These are phyloP conservation scores for Aspergillus clavatus DNA, from an alignment of 2,329 filamentous ascomycete genomes.

Conservation along the genomic window DNA sequence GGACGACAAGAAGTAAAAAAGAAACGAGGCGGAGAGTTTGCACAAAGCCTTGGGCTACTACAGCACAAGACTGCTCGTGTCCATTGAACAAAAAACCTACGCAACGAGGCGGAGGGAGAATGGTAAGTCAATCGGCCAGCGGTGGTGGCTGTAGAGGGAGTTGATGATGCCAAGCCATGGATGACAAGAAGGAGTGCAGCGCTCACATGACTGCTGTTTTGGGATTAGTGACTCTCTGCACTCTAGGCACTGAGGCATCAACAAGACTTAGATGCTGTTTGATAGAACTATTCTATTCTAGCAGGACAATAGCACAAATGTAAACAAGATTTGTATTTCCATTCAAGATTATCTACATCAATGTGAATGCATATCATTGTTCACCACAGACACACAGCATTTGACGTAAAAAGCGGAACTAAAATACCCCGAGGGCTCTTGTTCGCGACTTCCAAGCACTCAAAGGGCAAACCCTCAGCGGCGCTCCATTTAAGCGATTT, in stretches of 20 bases:
- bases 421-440: no score
- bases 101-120: conserved; percentile 17
- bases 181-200: conserved; percentile 20
- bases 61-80: conserved; percentile 15
- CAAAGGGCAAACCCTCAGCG: no score
- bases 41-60: conserved; percentile 19
- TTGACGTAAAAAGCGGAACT: no score
- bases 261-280: not conserved
- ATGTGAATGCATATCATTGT: no score
- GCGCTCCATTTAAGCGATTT: no score
- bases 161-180: conserved; percentile 39
- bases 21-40: conserved; percentile 19
- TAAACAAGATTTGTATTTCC: no score
- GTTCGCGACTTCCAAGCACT: no score
- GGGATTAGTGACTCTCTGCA: conserved; percentile 1
- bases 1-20: conserved; percentile 25
- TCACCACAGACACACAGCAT: no score
- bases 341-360: no score
- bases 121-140: conserved; percentile 14
- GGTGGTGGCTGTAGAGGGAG: conserved; percentile 29
- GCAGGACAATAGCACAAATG: not conserved
- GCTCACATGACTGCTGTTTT: not conserved
- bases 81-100: conserved; percentile 25
- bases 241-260: not conserved
- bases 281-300: not conserved